A percentile compares a stretch with the other conserved stretches of the same genome.
These are phyloP conservation scores for Pilasporangium apinafurcum DNA, from an alignment of 352 stramenopile genomes.

Conservation along the genomic window DNA sequence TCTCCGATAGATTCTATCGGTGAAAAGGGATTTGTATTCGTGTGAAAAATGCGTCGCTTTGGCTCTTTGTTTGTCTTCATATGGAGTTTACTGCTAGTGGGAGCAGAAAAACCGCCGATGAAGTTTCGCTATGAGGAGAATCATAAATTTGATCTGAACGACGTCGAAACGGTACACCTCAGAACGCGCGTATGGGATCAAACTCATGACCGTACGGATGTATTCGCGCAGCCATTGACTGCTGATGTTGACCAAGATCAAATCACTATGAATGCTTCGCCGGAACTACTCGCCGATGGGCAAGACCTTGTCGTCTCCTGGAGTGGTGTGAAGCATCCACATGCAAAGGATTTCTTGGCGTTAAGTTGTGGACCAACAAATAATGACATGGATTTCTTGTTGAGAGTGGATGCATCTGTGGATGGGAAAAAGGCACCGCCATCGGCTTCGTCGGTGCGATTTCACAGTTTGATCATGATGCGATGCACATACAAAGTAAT, in stretches of 20 bases:
- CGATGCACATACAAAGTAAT: conserved; percentile 59
- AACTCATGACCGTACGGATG: too few relatives aligned
- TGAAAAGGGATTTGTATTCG: too few relatives aligned
- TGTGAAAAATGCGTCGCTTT: too few relatives aligned
- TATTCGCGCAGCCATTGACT: conserved; percentile 2
- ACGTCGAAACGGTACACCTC: too few relatives aligned
- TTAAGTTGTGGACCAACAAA: conserved; percentile 60
- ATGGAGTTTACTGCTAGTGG: too few relatives aligned
- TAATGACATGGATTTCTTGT: conserved; percentile 46
- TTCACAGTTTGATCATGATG: conserved; percentile 72
- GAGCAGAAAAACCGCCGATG: too few relatives aligned
- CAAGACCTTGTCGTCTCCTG: conserved; percentile 73
- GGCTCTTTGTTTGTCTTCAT: too few relatives aligned
- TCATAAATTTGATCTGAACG: too few relatives aligned
- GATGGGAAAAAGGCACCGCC: conserved; percentile 12
- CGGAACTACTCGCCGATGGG: conserved; percentile 41
- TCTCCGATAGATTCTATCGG: too few relatives aligned
- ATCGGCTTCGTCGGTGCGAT: conserved; percentile 35
- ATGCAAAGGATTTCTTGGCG: conserved; percentile 56
- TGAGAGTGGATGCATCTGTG: conserved; percentile 19
- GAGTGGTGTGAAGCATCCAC: conserved; percentile 31
- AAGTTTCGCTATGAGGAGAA: too few relatives aligned
- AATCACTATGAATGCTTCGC: conserved; percentile 28
- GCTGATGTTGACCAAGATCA: conserved; percentile 1
- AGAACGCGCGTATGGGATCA: too few relatives aligned